Conservation (phyloP, 768 basidiomycete genomes). For the Tubosaeta sp. region DNA sequence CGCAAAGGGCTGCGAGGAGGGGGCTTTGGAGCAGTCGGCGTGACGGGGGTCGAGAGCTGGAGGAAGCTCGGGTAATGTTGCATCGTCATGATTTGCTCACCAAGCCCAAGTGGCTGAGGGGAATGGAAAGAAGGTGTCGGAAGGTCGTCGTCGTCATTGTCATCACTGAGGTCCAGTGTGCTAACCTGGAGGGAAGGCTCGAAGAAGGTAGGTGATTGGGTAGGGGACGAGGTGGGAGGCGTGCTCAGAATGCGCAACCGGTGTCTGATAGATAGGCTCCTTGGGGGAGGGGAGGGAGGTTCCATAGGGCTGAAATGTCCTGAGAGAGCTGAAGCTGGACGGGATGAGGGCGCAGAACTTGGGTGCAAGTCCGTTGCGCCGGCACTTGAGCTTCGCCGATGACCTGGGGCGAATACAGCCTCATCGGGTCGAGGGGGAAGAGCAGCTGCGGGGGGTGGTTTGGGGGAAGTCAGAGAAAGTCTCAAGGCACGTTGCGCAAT, state of each 20-base stretch:
- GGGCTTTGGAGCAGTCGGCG: constrained; percentile 24
- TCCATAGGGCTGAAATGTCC: constrained; percentile 27
- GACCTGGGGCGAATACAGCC: constrained; percentile 20
- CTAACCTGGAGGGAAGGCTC: constrained; percentile 24
- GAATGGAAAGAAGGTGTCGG: constrained; percentile 16
- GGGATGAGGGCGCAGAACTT: constrained; percentile 46
- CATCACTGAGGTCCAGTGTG: constrained; percentile 24
- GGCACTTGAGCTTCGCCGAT: constrained; percentile 33
- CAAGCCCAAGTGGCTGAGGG: constrained; percentile 34
- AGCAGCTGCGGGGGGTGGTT: constrained; percentile 54
- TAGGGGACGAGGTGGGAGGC: constrained; percentile 37
- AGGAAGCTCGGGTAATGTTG: constrained; percentile 61
- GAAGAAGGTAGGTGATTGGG: constrained; percentile 21
- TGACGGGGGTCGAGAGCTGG: constrained; percentile 45
- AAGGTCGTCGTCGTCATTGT: constrained; percentile 24
- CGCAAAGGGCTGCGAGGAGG: constrained; percentile 21
- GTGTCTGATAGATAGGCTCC: constrained; percentile 48
- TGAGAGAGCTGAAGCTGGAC: constrained; percentile 33
- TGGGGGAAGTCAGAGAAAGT: constrained; percentile 58
- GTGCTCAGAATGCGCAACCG: constrained; percentile 68
- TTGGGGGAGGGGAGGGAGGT: constrained; percentile 17
- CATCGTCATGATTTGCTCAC: constrained; percentile 53
- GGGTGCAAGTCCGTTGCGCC: constrained; percentile 31
- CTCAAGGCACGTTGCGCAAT: constrained; percentile 54
- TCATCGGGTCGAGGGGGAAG: constrained; percentile 72